These are phyloP conservation scores for Dendrocalamus sinicus DNA, from an alignment of 176 grass and related monocot genomes.

Conservation along the genomic window DNA sequence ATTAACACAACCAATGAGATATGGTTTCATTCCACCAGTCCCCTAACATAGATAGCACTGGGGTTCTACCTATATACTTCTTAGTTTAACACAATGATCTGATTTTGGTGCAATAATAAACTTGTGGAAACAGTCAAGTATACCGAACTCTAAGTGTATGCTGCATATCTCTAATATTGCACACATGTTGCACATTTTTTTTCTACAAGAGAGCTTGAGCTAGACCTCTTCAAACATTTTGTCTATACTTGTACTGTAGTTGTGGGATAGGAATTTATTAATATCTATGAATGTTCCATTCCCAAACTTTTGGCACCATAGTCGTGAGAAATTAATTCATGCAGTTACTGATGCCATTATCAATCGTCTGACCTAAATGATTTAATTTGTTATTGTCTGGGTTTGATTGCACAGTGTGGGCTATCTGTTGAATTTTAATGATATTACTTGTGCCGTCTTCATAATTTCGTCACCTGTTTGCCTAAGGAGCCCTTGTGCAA, in stretches of 20 bases:
- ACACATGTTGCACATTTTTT: background rate
- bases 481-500: background rate
- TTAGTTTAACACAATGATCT: background rate
- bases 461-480: background rate
- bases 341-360: background rate
- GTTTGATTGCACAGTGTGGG: background rate
- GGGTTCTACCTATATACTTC: background rate
- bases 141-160: background rate
- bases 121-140: background rate
- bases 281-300: background rate
- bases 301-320: background rate
- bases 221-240: background rate
- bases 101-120: background rate
- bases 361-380: conserved; percentile 19
- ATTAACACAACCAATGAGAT: background rate
- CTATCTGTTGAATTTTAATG: conserved; percentile 9
- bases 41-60: too few species aligned
- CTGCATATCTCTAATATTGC: background rate
- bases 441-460: background rate
- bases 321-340: conserved; percentile 1
- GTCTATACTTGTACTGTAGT: background rate
- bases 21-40: too few species aligned
- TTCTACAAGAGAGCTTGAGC: background rate
- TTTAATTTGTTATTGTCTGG: background rate
- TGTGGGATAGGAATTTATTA: conserved; percentile 6